Evolutionary conservation across 1,284 basidiomycete genomes (phyloP), one percentile per base, ranked within the genome.

Genomic region (Pseudozyma sp.): DNA sequence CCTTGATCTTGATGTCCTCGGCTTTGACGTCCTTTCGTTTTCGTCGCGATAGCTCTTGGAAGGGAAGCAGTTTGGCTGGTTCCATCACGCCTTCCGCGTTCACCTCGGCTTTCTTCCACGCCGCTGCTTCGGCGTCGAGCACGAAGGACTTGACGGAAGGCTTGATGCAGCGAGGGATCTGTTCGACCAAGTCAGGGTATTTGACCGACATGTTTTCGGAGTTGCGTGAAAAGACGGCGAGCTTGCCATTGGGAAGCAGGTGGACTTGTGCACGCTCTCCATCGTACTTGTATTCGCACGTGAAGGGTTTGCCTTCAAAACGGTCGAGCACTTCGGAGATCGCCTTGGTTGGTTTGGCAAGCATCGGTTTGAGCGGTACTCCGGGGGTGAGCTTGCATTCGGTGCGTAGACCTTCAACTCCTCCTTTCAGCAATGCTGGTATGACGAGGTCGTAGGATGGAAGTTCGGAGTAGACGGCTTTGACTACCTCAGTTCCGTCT

Each of bases 151-250:
- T 89, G 1, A 92, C 93, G 7, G 87, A 87, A 5, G 91, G 75
- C 43, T 75, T 88, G 81, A 81, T 68, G 58, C 75, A 94, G 49
- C 89, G 88, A 1, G 95, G 94, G 35, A 98, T 87, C 82, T 98
- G 94, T 77, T 94, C 93, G 16, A 98, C 90, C 14, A 99, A 87
- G 86, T 99, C 97, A 0, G 96, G 97, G 86, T 99, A 99, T 84
- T 99, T 99, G 83, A 94, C 94, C 84, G 92, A 95, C 97, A 99
- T 99, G 83, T 99, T 94, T 85, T 99, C 97, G 37, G 94, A 97
- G 85, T 99, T 99, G 53, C 97, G 88, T 85, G 93, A 96, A 86
- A 98, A 99, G 40, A 99, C 91, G 13, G 89, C 88, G 35, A 99
- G 89, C 44, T 59, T 57, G 11, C 75, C 74, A 14, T 60, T 37